Base-by-base conservation (phyloP, 352 stramenopile genomes). In the Globisporangium paddicum region DNA sequence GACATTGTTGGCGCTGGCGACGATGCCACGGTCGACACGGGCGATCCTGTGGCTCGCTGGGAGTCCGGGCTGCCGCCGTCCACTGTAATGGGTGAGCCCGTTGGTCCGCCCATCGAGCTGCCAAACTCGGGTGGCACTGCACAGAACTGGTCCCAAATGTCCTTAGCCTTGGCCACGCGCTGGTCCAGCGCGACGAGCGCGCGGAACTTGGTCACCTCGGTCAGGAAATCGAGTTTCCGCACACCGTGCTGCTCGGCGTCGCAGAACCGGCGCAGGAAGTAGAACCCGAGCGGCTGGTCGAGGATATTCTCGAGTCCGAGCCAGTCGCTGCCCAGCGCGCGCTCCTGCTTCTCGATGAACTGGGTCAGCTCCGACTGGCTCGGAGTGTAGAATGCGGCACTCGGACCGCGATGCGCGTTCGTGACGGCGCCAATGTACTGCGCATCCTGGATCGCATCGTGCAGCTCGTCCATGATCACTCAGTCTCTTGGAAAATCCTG, bases 361-460 rank as follows among this genome's bases (percentile, higher is more conserved):
- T 90, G 79, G 18, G 66, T 70, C 23, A 91, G 37, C 59, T 93
- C 81, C 14, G 72, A 72, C 37, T 72, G 64, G 13, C 79, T 77
- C 35, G 82, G 77, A n/a, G 72, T 83, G 69, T 90, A 90, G 60
- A 87, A 94, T 2, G 82, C 75, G 2, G 81, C 76, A 35, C 67
- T 89, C 0, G 84, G 84, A 0, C 82, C 78, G 11, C 82, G 82
- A 38, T 88, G 75, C 34, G 75, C 66, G 48, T 95, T 91, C 16
- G 68, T 86, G 57, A 96, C 84, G 0, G 86, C 87, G 52, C 85
- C 82, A 49, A 95, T 93, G 62, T 96, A 96, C 64, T 93, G 80
- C 52, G 86, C 86, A 58, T 96, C 87, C 60, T 96, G 85, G 48
- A 96, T 91, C 44, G 86, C 86, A 72, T 96, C 87, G 54, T 96